Conservation (phyloP, 306 rosid genomes). For the Corylus heterophylla region DNA sequence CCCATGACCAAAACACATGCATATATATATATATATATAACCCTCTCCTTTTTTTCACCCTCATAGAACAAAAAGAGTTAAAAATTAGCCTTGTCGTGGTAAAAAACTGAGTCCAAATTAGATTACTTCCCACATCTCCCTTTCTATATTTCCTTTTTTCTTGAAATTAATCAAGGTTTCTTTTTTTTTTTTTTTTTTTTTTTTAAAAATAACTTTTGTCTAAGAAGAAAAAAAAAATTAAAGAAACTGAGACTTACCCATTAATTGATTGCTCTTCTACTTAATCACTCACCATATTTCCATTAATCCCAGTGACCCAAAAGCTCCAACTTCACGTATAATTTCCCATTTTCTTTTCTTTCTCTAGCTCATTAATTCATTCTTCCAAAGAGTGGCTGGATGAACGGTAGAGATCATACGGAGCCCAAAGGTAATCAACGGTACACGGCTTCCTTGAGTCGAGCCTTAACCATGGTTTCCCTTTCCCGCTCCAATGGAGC, state of each 20-base stretch:
- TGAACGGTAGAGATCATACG: constrained; percentile 74
- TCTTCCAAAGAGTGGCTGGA: constrained; percentile 62
- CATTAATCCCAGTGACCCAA: background rate
- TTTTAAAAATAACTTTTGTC: background rate
- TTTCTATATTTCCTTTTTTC: background rate
- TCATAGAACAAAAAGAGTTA: background rate
- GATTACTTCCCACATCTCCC: constrained; percentile 2
- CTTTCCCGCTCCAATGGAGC: constrained; percentile 94
- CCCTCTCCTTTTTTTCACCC: background rate
- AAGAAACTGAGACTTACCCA: constrained; percentile 18
- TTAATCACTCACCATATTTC: background rate
- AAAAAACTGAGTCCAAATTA: constrained; percentile 2
- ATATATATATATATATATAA: background rate
- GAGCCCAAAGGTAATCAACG: constrained; percentile 86
- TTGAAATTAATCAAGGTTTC: background rate
- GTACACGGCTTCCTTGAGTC: constrained; percentile 82
- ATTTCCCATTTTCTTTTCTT: background rate
- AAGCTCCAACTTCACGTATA: background rate
- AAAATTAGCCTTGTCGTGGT: background rate
- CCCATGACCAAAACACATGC: background rate
- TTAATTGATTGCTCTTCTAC: background rate
- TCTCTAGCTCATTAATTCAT: constrained; percentile 6
- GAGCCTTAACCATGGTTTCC: constrained; percentile 89
- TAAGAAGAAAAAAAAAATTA: background rate
- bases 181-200: background rate